Evolutionary conservation across 2,329 filamentous ascomycete genomes (phyloP), one percentile per base, ranked within the genome.

Genomic region (Fusarium sp.): DNA sequence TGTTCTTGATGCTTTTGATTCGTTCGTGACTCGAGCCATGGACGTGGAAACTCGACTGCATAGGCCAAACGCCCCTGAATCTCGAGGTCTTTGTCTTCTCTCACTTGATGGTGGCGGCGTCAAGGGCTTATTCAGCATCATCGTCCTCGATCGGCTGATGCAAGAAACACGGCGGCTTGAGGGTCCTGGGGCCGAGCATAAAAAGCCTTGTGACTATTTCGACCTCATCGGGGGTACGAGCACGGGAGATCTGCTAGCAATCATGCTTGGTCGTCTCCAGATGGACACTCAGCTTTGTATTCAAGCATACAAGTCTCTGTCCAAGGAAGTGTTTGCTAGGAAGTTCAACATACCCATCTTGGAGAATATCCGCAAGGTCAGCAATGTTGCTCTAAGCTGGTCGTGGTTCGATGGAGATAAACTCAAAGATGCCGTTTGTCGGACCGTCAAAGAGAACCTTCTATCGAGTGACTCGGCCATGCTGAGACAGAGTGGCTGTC

Each of bases 271-370:
- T 20, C 49, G 49, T 14, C 49, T 53, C 4, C 49, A 53, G 23
- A 53, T 53, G 49, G 49, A 53, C 23, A 53, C 49, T 30, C 49
- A 30, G 13, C 35, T 53, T n/a, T 53, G 49, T 53, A 53, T 53
- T 30, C 49, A 53, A 41, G 35, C 49, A 13, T 53, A 53, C 35
- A 53, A 30, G 23, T 41, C 49, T 5, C 49, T 53, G 14, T 53
- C 49, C 49, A 20, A 41, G 35, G 49, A 53, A 41, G 49, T 53
- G 18, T 53, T 53, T 40, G 38, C 49, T 27, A 53, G 35, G 18
- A 53, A 42, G 12, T 53, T 53, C 35, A 53, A 41, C 13, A 2
- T 53, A 7, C 23, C 49, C 23, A 17, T 27, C 49, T 23, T 53
- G 10, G 49, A 53, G 26, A 30, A 5, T 23, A n/a, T 53, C 17